These are phyloP conservation scores for Dichotomocladium elegans DNA, from an alignment of 371 early-diverging fungal genomes.

Conservation along the genomic window DNA sequence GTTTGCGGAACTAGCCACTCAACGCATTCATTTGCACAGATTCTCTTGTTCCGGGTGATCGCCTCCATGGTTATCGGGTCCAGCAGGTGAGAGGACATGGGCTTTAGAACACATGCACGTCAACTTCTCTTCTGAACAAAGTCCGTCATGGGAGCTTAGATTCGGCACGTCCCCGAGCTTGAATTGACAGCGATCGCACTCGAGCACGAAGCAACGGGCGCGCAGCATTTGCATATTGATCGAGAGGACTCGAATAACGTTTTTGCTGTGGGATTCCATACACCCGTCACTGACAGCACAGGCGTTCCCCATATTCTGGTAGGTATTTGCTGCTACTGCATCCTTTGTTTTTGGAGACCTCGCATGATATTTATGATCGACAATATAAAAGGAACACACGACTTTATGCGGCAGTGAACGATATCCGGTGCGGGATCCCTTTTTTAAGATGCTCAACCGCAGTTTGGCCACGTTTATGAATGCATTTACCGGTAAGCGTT, in stretches of 20 bases:
- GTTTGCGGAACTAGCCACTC: neutral
- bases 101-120: neutral
- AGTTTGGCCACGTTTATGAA: conserved; percentile 96
- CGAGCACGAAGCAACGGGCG: conserved; percentile 78
- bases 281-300: conserved; percentile 76
- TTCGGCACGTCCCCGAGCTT: conserved; percentile 57
- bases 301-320: conserved; percentile 93
- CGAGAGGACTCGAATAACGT: conserved; percentile 89
- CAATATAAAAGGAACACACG: conserved; percentile 73
- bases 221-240: conserved; percentile 83
- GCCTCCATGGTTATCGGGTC: conserved; percentile 22
- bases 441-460: conserved; percentile 97
- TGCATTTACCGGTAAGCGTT: conserved; percentile 76
- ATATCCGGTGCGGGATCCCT: conserved; percentile 94
- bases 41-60: conserved; percentile 15
- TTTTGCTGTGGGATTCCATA: conserved; percentile 88
- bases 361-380: neutral
- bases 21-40: no score
- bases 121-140: neutral
- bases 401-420: conserved; percentile 85
- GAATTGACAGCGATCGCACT: conserved; percentile 65
- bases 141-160: no score
- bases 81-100: conserved; percentile 5
- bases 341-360: neutral
- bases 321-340: conserved; percentile 1